Evolutionary conservation across 345 rosid species (phyloP), one percentile per base, ranked within the genome.

Genomic region (Eutrema yunnanense): DNA sequence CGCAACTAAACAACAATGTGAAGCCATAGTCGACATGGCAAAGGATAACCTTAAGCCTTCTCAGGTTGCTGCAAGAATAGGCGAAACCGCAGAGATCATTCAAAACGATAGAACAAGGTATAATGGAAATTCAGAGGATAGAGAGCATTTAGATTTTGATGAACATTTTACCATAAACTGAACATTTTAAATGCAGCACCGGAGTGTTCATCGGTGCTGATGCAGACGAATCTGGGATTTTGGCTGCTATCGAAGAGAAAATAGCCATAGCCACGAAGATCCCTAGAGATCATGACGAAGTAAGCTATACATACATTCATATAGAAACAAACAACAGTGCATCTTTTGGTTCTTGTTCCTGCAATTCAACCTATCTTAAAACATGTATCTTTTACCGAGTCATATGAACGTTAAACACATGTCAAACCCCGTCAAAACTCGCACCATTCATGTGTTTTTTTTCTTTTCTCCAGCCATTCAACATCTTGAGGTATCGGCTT

Each of bases 51-150:
- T 90, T 58, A 58, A 26, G 50, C 90, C 96, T 37, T 88, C 94
- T 41, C 65, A 73, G 19, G 43, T 90, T 67, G 92, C 88, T 55
- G 70, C 82, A 59, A 79, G 89, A 12, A 77, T 65, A 69, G 90
- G 90, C 55, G 89, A 90, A 74, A 81, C 87, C 9, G 75, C 1
- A 36, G 73, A 81, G 30, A 79, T 16, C 67, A 81, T 82, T 5
- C 68, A 81, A 61, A 85, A 82, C 52, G 77, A 83, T 66, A 84
- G 94, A 85, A 90, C 97, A 70, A 90, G 94, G 92, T 90, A 48
- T 8, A 48, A 16, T 16, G 1, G 5, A 22, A 22, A 22, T 22
- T 22, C 26, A 22, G 26, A 22, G 26, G 26, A 22, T 22, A 22
- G 2, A 22, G 26, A 22, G 26, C 26, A 22, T 22, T 22, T 22